Conservation (phyloP, 179 eudicot species). For the Drosera spatulata region DNA sequence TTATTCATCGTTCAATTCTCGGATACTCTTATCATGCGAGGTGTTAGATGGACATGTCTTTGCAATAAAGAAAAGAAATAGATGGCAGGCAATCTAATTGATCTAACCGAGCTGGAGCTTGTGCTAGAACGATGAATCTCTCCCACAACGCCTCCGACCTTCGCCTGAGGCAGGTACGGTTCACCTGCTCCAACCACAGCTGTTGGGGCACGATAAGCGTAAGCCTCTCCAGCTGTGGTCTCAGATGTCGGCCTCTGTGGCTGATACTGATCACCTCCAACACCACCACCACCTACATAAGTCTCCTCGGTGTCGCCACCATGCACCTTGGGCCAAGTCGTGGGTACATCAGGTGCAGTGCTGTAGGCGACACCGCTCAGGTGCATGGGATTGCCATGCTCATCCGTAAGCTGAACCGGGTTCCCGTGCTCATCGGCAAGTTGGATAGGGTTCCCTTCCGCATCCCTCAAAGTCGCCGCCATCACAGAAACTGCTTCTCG, state of each 20-base stretch:
- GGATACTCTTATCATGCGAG: background rate
- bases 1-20: too few species aligned
- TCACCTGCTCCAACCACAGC: too few species aligned
- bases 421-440: constrained; percentile 55
- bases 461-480: constrained; percentile 66
- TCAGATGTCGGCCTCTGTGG: constrained; percentile 13
- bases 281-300: constrained; percentile 5
- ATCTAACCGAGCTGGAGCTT: constrained; percentile 46
- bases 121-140: constrained; percentile 38
- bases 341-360: constrained; percentile 3
- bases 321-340: constrained; percentile 7
- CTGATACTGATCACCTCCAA: constrained; percentile 21
- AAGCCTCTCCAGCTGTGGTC: constrained; percentile 12
- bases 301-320: constrained; percentile 5
- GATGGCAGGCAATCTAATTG: background rate
- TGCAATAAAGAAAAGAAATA: background rate
- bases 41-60: too few species aligned
- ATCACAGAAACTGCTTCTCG: background rate
- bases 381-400: constrained; percentile 67
- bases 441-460: constrained; percentile 59
- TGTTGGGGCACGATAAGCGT: too few species aligned
- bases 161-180: too few species aligned
- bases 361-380: constrained; percentile 48
- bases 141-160: background rate
- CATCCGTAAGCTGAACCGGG: constrained; percentile 72